Percentiles rank a stretch among this genome's conserved stretches.
phyloP scores from a whole-genome alignment of 345 rosid species.

The Syzygium aqueum region DNA sequence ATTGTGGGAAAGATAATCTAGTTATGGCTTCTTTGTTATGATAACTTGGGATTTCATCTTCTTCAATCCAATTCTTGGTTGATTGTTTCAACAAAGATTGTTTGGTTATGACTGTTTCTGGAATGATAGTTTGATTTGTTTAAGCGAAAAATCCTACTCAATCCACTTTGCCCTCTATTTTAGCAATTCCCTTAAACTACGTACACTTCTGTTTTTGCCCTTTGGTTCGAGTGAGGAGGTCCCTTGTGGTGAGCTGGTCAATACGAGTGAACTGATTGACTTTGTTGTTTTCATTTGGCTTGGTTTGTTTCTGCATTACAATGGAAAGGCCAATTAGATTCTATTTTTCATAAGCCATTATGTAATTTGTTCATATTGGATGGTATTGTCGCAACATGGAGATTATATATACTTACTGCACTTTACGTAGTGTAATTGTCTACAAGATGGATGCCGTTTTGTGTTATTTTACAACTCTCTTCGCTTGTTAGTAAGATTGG shows the following conservation, averaged over 20 bases:
- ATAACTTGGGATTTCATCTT: no score
- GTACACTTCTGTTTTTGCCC: no score
- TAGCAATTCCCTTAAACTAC: no score
- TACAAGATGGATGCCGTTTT: neutral
- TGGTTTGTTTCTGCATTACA: neutral
- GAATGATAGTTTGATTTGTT: no score
- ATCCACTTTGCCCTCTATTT: no score
- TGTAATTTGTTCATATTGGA: neutral
- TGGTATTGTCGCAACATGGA: neutral
- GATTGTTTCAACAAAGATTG: no score
- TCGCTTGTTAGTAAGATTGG: neutral
- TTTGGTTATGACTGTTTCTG: no score
- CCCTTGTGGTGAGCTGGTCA: constrained; percentile 72
- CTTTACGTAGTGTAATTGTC: neutral
- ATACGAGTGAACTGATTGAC: constrained; percentile 26
- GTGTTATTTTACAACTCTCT: neutral
- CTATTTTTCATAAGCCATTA: neutral
- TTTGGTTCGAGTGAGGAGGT: constrained; percentile 57
- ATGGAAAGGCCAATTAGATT: no score
- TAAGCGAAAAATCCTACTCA: no score
- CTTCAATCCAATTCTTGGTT: no score
- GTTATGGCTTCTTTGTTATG: no score
- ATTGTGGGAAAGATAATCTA: no score
- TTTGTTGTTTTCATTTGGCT: neutral
- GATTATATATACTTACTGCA: neutral